Evolutionary conservation across 306 rosid species (phyloP).

Genomic region (Prunus dulcis): DNA sequence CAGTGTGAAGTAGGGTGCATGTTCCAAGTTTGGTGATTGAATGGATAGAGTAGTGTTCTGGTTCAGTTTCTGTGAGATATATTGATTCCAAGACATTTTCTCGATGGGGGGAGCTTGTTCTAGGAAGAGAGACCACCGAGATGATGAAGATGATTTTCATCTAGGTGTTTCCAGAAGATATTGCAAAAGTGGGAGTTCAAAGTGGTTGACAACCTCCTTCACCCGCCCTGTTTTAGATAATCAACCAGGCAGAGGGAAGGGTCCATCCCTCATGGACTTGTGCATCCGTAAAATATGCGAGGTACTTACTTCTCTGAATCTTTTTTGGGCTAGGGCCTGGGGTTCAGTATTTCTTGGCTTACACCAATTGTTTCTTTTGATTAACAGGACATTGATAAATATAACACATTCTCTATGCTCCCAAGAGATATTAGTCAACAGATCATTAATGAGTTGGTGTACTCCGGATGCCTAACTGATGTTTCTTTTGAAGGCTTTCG

Average conservation of each 20-base stretch:
- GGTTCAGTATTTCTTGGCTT: slow-evolving; percentile 1
- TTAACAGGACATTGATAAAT: slow-evolving; percentile 64
- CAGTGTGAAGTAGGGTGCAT: slow-evolving; percentile 42
- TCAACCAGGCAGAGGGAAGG: slow-evolving; percentile 49
- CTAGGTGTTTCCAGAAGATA: slow-evolving; percentile 54
- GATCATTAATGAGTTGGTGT: slow-evolving; percentile 73
- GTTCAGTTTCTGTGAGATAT: slow-evolving; percentile 33
- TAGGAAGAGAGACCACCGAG: slow-evolving; percentile 65
- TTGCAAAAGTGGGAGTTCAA: slow-evolving; percentile 82
- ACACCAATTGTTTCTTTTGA: slow-evolving; percentile 26
- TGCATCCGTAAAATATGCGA: slow-evolving; percentile 57
- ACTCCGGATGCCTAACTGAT: slow-evolving; percentile 41
- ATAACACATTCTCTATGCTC: slow-evolving; percentile 50
- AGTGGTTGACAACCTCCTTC: slow-evolving; percentile 79
- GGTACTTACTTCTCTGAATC: slow-evolving; percentile 37
- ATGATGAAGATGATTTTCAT: slow-evolving; percentile 40
- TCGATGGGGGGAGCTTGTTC: slow-evolving; percentile 97
- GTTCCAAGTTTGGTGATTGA: slow-evolving; percentile 35
- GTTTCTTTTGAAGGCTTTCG: slow-evolving; percentile 58
- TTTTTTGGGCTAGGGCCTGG: background rate
- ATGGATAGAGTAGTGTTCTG: slow-evolving; percentile 37
- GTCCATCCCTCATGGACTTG: slow-evolving; percentile 67
- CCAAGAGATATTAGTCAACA: slow-evolving; percentile 93
- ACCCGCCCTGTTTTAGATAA: slow-evolving; percentile 47
- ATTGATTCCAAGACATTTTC: slow-evolving; percentile 38